Evolutionary conservation across 2,329 filamentous ascomycete genomes (phyloP), one percentile per base, ranked within the genome.

Genomic region (Sclerotinia glacialis): DNA sequence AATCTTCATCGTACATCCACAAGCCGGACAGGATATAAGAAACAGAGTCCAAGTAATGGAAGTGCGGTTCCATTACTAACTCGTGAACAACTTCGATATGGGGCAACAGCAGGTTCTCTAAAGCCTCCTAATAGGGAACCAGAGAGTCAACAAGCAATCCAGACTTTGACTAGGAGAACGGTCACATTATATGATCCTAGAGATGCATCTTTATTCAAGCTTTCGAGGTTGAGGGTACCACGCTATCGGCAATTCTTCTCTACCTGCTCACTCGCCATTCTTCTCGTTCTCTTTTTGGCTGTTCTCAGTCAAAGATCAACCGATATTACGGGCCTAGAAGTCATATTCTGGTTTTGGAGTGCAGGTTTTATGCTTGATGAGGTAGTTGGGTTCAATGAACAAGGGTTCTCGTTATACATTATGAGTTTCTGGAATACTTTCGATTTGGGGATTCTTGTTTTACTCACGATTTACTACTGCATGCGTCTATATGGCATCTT

Each of bases 361-460:
- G 92, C 92, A 34, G 94, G 94, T 0, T 97, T 96, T 78, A 96
- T 97, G 92, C 86, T 97, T 42, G 94, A 97, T 74, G 94, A 97
- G 78, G 85, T 98, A 28, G 93, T 97, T 23, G 93, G 93, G 14
- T 97, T 97, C 82, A 97, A 93, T 71, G 94, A 98, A 77, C 93
- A 97, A 78, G 94, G 94, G 3, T 97, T 97, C 77, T 93, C 93
- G 47, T 85, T 98, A 40, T 98, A 97, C 79, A 92, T 97, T 74
- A 94, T 97, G 88, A 96, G 92, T 77, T 95, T 97, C 77, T 97
- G 94, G 94, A 97, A 97, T 77, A 87, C 93, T 47, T 97, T 97
- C 77, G 94, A 97, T 75, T 81, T 97, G 47, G 93, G 93, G 11
- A 97, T 97, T 64, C 80, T 97, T 63, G 80, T 96, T 31, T 81